Evolutionary conservation across 2,329 filamentous ascomycete species (phyloP).

Genomic region (Rasamsonia emersonii): DNA sequence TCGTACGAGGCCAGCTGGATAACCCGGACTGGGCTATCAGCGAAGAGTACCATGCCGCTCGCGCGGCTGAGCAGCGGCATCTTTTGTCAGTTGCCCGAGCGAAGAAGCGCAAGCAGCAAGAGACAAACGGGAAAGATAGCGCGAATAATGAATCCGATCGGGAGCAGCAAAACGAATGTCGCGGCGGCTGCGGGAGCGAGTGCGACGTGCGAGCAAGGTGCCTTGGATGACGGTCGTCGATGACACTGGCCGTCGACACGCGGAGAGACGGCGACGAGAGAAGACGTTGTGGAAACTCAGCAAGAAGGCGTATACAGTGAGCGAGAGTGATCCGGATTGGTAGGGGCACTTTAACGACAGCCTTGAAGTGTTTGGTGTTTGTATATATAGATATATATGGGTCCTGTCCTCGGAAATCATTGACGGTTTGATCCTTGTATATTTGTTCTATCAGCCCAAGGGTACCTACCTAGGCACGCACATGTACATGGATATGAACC

Average conservation of each 20-base stretch:
- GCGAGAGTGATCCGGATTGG: slow-evolving; percentile 29
- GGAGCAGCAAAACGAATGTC: slow-evolving; percentile 14
- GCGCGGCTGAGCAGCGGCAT: slow-evolving; percentile 27
- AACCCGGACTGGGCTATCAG: slow-evolving; percentile 38
- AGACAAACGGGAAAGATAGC: slow-evolving; percentile 1
- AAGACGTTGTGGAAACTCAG: slow-evolving; percentile 31
- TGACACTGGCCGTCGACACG: slow-evolving; percentile 20
- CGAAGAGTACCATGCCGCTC: slow-evolving; percentile 34
- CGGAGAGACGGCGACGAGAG: slow-evolving; percentile 15
- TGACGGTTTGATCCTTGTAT: too few relatives aligned
- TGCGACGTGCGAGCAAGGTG: slow-evolving; percentile 28
- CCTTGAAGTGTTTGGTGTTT: too few relatives aligned
- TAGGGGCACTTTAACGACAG: too few relatives aligned
- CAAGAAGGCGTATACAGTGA: slow-evolving; percentile 30
- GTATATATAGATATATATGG: too few relatives aligned
- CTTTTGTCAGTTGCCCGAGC: slow-evolving; percentile 14
- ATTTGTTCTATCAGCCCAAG: too few relatives aligned
- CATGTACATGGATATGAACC: too few relatives aligned
- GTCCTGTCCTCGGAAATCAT: too few relatives aligned
- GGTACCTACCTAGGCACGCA: too few relatives aligned
- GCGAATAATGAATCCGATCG: slow-evolving; percentile 6
- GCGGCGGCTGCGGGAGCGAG: slow-evolving; percentile 24
- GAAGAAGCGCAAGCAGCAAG: slow-evolving; percentile 12
- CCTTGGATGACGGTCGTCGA: slow-evolving; percentile 35
- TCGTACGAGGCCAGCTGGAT: slow-evolving; percentile 40